These are phyloP conservation scores for Yamagishiella unicocca DNA, from an alignment of 139 green algal species.

Conservation along the genomic window DNA sequence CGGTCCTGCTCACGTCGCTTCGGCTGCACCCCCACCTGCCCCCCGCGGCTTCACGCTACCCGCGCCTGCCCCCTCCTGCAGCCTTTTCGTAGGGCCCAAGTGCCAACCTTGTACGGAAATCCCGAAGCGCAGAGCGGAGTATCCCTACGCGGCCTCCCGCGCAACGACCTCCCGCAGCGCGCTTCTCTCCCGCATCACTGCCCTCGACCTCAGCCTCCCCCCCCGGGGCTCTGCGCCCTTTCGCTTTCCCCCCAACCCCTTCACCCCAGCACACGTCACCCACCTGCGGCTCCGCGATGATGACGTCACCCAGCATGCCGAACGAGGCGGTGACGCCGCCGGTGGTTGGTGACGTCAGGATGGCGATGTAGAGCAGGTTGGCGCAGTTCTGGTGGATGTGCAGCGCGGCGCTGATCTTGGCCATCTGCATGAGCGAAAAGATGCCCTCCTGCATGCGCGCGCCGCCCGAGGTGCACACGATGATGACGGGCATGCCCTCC, in stretches of 20 bases:
- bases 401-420: constrained; percentile 73
- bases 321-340: constrained; percentile 74
- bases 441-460: constrained; percentile 85
- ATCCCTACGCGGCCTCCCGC: no score
- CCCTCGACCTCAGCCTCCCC: no score
- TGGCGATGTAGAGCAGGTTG: constrained; percentile 75
- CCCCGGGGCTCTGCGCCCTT: no score
- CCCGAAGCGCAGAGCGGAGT: no score
- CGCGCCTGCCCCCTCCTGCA: no score
- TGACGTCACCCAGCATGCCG: constrained; percentile 77
- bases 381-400: constrained; percentile 77
- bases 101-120: no score
- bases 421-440: constrained; percentile 75
- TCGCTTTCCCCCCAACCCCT: not conserved
- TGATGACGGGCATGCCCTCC: constrained; percentile 72
- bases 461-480: constrained; percentile 73
- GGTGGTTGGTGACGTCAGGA: constrained; percentile 73
- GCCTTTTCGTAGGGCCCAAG: no score
- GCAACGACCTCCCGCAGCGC: no score
- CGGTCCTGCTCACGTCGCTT: no score
- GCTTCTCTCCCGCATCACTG: no score
- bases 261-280: not conserved
- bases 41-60: no score
- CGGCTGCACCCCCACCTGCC: no score
- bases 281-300: constrained; percentile 72